Evolutionary conservation across 768 basidiomycete species (phyloP).

Genomic region (Sporobolomyces pararoseus): DNA sequence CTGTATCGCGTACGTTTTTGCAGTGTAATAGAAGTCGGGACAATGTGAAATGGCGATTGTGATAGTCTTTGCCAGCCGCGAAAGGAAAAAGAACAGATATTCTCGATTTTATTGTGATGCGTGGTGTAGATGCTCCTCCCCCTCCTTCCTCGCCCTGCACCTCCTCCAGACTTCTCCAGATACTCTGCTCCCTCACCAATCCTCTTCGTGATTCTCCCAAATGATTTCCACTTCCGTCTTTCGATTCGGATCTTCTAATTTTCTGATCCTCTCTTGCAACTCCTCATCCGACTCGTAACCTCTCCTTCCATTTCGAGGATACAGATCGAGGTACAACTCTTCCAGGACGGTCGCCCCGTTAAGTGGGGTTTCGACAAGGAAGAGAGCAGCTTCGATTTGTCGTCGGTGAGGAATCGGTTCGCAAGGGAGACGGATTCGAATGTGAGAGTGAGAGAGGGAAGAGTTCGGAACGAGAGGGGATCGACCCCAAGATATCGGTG

Average conservation of each 20-base stretch:
- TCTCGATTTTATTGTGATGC: too few relatives aligned
- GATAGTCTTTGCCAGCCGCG: too few relatives aligned
- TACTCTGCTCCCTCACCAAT: neutral
- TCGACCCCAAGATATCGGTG: neutral
- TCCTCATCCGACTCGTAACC: neutral
- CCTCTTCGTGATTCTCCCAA: neutral
- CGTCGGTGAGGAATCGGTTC: neutral
- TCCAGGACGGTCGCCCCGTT: neutral
- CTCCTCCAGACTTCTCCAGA: neutral
- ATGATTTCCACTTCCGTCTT: neutral
- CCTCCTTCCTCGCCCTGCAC: neutral
- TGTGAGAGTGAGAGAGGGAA: neutral
- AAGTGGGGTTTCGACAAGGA: neutral
- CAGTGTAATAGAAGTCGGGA: too few relatives aligned
- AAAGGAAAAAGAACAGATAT: too few relatives aligned
- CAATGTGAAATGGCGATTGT: too few relatives aligned
- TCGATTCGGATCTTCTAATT: neutral
- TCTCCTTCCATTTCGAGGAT: neutral
- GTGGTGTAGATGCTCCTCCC: neutral
- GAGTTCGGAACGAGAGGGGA: neutral
- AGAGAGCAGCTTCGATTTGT: neutral
- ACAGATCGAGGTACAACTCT: neutral
- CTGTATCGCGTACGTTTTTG: too few relatives aligned
- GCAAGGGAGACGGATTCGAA: conserved; percentile 19
- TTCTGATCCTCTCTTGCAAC: neutral